Base-by-base conservation (phyloP, 768 basidiomycete genomes). In the Pleurotus salmoneostramineus region DNA sequence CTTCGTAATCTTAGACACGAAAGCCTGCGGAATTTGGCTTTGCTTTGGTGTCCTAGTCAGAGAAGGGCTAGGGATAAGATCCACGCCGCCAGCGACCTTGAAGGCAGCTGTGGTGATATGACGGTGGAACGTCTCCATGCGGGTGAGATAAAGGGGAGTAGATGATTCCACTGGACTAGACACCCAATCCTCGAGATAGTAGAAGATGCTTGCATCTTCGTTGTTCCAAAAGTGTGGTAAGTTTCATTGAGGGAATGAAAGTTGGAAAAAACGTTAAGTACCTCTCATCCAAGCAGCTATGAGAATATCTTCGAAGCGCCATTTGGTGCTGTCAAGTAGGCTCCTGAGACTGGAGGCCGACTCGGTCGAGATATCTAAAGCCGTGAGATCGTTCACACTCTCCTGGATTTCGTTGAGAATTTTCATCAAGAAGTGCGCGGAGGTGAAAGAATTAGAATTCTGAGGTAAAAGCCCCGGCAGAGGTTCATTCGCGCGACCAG, bases 401-500 rank as follows among this genome's bases (percentile, higher is more conserved):
- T 98, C 97, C 63, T 89, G 87, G 4, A 98, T 78, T 67, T 98
- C 97, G 2, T 82, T 80, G 14, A 96, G 74, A 31, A 95, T 83
- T 65, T 85, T 89, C 67, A 86, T 80, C 32, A 95, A 78, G 72
- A 90, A 93, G 68, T 92, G 80, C 10, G 86, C 82, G 0, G 91
- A 89, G 5, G 91, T 88, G n/a, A 96, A 72, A 1, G 91, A 87
- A 65, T 91, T 92, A 3, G 90, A 87, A 61, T 88, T 82, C 33
- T 72, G 74, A 8, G 97, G 97, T 37, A 97, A 76, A 33, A 80
- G 71, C 3, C 77, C 72, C 3, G 85, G 78, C 4, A 51, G 58
- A 5, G 77, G 65, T 37, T 72, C 72, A 52, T 73, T 72, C 5
- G 72, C 65, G 35, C 72, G 74, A 33, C 65, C 68, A 0, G 80